These are phyloP conservation scores for Penicillium turbatum DNA, from an alignment of 495 filamentous ascomycete species.

Conservation along the genomic window DNA sequence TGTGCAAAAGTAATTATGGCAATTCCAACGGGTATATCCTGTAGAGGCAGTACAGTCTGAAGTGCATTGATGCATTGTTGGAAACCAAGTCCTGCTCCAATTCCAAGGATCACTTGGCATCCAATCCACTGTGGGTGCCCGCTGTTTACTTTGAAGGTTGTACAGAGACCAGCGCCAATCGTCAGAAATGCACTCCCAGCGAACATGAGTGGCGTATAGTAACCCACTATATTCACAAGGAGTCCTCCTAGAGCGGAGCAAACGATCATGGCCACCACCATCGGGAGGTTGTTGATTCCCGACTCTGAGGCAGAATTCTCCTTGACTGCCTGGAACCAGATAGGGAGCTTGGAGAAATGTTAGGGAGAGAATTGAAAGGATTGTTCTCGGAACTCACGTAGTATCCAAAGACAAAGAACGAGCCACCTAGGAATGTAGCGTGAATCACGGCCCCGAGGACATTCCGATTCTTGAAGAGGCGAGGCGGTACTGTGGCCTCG, in stretches of 20 bases:
- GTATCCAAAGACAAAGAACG: slow-evolving; percentile 64
- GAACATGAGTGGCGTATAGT: slow-evolving; percentile 74
- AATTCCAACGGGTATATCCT: slow-evolving; percentile 64
- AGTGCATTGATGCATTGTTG: slow-evolving; percentile 66
- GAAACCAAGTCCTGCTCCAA: slow-evolving; percentile 64
- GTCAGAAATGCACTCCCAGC: slow-evolving; percentile 52
- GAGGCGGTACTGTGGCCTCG: slow-evolving; percentile 71
- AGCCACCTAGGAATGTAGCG: slow-evolving; percentile 52
- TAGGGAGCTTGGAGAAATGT: slow-evolving; percentile 55
- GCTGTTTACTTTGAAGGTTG: slow-evolving; percentile 57
- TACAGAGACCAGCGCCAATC: slow-evolving; percentile 66
- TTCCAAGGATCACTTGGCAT: slow-evolving; percentile 66
- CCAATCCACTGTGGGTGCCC: slow-evolving; percentile 61
- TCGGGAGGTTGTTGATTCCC: slow-evolving; percentile 72
- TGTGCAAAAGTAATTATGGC: slow-evolving; percentile 67
- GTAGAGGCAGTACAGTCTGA: slow-evolving; percentile 58
- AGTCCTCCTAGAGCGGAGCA: slow-evolving; percentile 57
- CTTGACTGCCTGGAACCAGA: slow-evolving; percentile 88
- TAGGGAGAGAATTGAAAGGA: slow-evolving; percentile 1
- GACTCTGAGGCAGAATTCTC: slow-evolving; percentile 61
- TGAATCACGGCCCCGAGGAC: slow-evolving; percentile 55
- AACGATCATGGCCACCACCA: slow-evolving; percentile 62
- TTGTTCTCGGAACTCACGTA: slow-evolving; percentile 27
- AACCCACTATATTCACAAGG: slow-evolving; percentile 59
- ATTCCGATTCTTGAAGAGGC: slow-evolving; percentile 65